Percentiles rank a stretch among this genome's conserved stretches.
Conservation (phyloP, 1,139 yeast genomes). For the Pichia sp. region DNA sequence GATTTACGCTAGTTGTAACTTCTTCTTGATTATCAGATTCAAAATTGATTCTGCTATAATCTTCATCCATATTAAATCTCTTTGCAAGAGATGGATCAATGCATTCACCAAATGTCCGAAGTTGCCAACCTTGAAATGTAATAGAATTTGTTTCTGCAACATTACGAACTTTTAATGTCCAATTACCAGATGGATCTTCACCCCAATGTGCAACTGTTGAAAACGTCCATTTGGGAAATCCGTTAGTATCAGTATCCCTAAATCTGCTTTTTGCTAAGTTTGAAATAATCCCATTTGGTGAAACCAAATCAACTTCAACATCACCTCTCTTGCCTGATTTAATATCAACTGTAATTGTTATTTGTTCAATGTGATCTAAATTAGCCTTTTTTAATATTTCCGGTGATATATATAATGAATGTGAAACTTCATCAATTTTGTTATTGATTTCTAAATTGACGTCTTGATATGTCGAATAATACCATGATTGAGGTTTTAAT, state of each 20-base stretch:
- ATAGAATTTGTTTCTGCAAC: constrained; percentile 36
- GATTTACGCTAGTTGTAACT: neutral
- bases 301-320: constrained; percentile 55
- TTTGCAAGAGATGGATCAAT: constrained; percentile 57
- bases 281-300: constrained; percentile 74
- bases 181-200: constrained; percentile 72
- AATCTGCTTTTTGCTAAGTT: constrained; percentile 69
- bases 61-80: constrained; percentile 38
- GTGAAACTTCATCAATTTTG: constrained; percentile 22
- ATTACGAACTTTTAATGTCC: constrained; percentile 66
- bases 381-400: constrained; percentile 51
- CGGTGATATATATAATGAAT: constrained; percentile 40
- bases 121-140: constrained; percentile 61
- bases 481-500: constrained; percentile 91
- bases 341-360: constrained; percentile 73
- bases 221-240: constrained; percentile 82
- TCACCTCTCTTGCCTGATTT: constrained; percentile 63
- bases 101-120: constrained; percentile 78
- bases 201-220: constrained; percentile 99
- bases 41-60: constrained; percentile 36
- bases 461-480: constrained; percentile 40
- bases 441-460: constrained; percentile 28
- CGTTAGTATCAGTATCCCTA: constrained; percentile 49
- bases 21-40: constrained; percentile 2
- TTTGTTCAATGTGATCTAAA: constrained; percentile 74